phyloP scores from a whole-genome alignment of 2,329 filamentous ascomycete species.

The Beauveria bassiana region DNA sequence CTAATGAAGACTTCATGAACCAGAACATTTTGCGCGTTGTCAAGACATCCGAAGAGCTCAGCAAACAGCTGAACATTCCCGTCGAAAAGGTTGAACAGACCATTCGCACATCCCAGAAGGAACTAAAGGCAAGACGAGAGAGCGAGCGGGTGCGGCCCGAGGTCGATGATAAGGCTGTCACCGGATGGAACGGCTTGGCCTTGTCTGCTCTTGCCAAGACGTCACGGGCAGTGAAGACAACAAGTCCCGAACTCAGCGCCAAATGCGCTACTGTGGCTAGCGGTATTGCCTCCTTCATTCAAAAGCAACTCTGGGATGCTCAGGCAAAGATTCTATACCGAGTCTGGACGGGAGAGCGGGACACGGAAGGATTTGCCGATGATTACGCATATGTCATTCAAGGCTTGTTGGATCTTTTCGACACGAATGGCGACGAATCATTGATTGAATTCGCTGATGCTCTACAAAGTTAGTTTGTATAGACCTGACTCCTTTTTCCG shows the following conservation, averaged over 20 bases:
- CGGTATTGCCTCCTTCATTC: constrained; percentile 65
- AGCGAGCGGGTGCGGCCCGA: constrained; percentile 67
- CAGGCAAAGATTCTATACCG: constrained; percentile 58
- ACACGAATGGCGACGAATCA: constrained; percentile 67
- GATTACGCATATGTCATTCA: constrained; percentile 88
- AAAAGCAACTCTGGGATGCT: constrained; percentile 62
- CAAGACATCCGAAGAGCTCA: constrained; percentile 59
- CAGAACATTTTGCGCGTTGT: constrained; percentile 79
- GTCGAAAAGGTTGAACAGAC: constrained; percentile 61
- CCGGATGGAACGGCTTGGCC: constrained; percentile 81
- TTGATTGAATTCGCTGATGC: constrained; percentile 75
- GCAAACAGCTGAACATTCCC: constrained; percentile 65
- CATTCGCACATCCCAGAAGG: constrained; percentile 58
- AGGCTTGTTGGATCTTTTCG: constrained; percentile 76
- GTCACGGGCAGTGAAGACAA: constrained; percentile 55
- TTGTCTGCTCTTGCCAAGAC: constrained; percentile 75
- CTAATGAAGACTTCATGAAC: constrained; percentile 88
- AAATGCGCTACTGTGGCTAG: constrained; percentile 59
- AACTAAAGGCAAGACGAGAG: constrained; percentile 64
- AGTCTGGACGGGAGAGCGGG: constrained; percentile 60
- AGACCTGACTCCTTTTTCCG: background rate
- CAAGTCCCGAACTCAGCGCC: constrained; percentile 49
- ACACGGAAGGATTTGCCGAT: constrained; percentile 72
- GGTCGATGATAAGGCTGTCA: constrained; percentile 81
- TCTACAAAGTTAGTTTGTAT: constrained; percentile 56